Evolutionary conservation across 495 filamentous ascomycete species (phyloP), one percentile per base, ranked within the genome.

Genomic region (Penicillium longicatenatum): DNA sequence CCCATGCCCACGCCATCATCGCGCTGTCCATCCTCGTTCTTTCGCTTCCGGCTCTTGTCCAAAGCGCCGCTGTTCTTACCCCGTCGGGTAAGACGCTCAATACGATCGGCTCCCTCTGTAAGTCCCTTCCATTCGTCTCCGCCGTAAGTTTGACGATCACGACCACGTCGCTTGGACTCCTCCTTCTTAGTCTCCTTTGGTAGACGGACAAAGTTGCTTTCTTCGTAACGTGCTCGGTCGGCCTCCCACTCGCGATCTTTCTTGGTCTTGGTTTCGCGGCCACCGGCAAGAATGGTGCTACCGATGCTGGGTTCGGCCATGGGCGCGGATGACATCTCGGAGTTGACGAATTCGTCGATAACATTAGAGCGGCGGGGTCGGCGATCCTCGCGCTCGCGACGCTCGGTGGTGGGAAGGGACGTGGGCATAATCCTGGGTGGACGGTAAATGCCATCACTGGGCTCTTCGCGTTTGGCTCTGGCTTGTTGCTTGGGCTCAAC

Each of bases 51-150:
- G 72, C 90, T 95, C 76, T 82, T 91, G 63, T 93, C 92, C 53
- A 96, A 67, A 20, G 84, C 77, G 11, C 84, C 84, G 30, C 75
- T 78, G 50, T 78, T 77, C 33, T 71, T 69, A 20, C 73, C 73
- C 54, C 75, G 77, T 60, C 81, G 84, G 3, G 89, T 95, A 65
- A 93, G 72, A 54, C 83, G 76, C 55, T 87, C 84, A 66, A 93
- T 90, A 45, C 89, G 77, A 70, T 94, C 89, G 24, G 90, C 80
- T 37, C 91, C 92, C 61, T 89, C 86, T 29, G 86, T 89, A 14
- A 96, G 82, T 4, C 85, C 85, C 43, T 82, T 81, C 88, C 90
- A 93, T 60, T 95, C 91, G 67, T 95, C 92, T 19, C 92, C 92
- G 48, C 90, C 92, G 73, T 86, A 94, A 8, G 68, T 76, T 26